Evolutionary conservation across 352 stramenopile genomes (phyloP).

Genomic region (Aphanomyces astaci): DNA sequence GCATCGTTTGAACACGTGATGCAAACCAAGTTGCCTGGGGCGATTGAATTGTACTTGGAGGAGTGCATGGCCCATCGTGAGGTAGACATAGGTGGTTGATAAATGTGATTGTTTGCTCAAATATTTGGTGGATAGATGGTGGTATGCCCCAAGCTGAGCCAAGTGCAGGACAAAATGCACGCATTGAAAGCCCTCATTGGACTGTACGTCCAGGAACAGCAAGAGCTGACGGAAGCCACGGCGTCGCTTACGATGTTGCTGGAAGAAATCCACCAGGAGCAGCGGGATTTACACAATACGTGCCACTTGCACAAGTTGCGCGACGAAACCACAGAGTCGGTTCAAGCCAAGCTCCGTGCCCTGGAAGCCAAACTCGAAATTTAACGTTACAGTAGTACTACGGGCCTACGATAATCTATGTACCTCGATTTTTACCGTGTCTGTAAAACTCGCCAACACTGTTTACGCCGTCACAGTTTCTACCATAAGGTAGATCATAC

Average conservation of each 20-base stretch:
- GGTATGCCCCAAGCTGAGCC: constrained; percentile 14
- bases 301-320: background rate
- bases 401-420: too few relatives aligned
- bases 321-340: background rate
- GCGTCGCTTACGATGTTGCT: background rate
- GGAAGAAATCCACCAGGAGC: constrained; percentile 7
- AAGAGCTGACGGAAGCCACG: constrained; percentile 12
- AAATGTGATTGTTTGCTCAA: background rate
- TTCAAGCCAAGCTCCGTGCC: background rate
- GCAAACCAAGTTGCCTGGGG: background rate
- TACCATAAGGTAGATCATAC: too few relatives aligned
- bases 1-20: background rate
- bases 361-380: background rate
- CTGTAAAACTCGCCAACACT: too few relatives aligned
- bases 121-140: constrained; percentile 17
- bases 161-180: constrained; percentile 17
- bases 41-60: constrained; percentile 11
- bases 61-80: constrained; percentile 21
- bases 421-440: too few relatives aligned
- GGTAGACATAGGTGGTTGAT: too few relatives aligned
- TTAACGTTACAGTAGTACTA: too few relatives aligned
- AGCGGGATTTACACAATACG: constrained; percentile 2
- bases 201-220: constrained; percentile 13
- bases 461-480: too few relatives aligned
- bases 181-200: constrained; percentile 14